Evolutionary conservation across 306 rosid species (phyloP).

Genomic region (Prunus davidiana): DNA sequence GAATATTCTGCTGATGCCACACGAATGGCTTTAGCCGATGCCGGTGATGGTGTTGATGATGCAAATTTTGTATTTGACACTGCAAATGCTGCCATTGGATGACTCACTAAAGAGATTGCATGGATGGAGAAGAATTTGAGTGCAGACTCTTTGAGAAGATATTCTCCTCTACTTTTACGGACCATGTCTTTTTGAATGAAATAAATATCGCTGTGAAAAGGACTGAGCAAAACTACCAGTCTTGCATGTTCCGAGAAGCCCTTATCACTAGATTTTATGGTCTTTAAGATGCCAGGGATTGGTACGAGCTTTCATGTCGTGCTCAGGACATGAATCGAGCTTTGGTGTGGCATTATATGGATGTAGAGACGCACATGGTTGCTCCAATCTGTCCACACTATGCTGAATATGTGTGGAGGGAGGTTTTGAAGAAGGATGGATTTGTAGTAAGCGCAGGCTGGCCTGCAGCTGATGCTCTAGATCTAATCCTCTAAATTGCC

Average conservation of each 20-base stretch:
- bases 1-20: slow-evolving; percentile 93
- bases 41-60: slow-evolving; percentile 92
- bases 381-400: slow-evolving; percentile 94
- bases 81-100: slow-evolving; percentile 79
- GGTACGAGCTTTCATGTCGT: slow-evolving; percentile 77
- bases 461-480: slow-evolving; percentile 70
- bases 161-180: slow-evolving; percentile 82
- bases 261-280: slow-evolving; percentile 85
- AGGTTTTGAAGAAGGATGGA: slow-evolving; percentile 75
- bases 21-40: slow-evolving; percentile 87
- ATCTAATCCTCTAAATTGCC: slow-evolving; percentile 65
- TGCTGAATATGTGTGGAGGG: slow-evolving; percentile 84
- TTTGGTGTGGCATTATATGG: slow-evolving; percentile 74
- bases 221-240: slow-evolving; percentile 73
- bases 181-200: slow-evolving; percentile 74
- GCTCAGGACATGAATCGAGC: slow-evolving; percentile 67
- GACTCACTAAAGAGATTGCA: slow-evolving; percentile 76
- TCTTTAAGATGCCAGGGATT: slow-evolving; percentile 86
- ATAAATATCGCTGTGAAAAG: slow-evolving; percentile 68
- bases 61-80: slow-evolving; percentile 91
- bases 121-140: slow-evolving; percentile 77
- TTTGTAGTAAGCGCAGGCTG: slow-evolving; percentile 84
- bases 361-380: slow-evolving; percentile 82
- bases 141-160: slow-evolving; percentile 68
- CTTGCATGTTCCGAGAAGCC: slow-evolving; percentile 84